These are phyloP conservation scores for Aspergillus sp. DNA, from an alignment of 2,329 filamentous ascomycete species.

Conservation along the genomic window DNA sequence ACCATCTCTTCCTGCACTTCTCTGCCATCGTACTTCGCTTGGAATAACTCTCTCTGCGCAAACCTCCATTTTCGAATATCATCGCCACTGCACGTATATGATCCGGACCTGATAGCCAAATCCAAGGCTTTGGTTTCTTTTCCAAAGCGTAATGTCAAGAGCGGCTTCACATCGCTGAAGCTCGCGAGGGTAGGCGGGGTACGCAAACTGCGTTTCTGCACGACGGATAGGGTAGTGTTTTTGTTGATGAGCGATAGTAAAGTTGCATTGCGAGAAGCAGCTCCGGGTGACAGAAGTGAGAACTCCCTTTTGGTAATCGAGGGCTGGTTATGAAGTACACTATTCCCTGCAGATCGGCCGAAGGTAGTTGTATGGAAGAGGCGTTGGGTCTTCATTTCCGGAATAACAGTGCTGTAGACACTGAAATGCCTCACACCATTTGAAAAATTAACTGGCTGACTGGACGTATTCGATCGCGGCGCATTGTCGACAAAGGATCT, in stretches of 20 bases:
- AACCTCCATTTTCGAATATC: constrained; percentile 24
- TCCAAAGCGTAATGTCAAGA: background rate
- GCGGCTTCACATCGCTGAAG: background rate
- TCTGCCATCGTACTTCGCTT: constrained; percentile 22
- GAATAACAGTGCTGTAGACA: background rate
- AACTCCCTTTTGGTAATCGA: background rate
- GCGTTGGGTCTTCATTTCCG: background rate
- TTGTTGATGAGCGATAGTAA: background rate
- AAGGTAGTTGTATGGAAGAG: background rate
- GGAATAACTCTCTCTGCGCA: constrained; percentile 25
- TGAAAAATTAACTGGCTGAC: background rate
- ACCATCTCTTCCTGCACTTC: background rate
- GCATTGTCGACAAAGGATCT: constrained; percentile 18
- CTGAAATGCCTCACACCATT: constrained; percentile 3
- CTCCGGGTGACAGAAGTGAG: background rate
- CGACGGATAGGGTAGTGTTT: background rate
- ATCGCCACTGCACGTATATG: constrained; percentile 20
- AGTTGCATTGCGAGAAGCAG: background rate
- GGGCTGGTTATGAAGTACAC: background rate
- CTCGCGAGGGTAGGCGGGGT: background rate
- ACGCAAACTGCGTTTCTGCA: background rate
- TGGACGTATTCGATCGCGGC: constrained; percentile 8
- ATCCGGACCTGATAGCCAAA: constrained; percentile 6
- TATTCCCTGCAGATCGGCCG: background rate
- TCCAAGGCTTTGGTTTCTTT: background rate